Percentiles rank a stretch among this genome's conserved stretches.
These are phyloP conservation scores for Aleurites moluccanus DNA, from an alignment of 441 rosid genomes.

Conservation along the genomic window DNA sequence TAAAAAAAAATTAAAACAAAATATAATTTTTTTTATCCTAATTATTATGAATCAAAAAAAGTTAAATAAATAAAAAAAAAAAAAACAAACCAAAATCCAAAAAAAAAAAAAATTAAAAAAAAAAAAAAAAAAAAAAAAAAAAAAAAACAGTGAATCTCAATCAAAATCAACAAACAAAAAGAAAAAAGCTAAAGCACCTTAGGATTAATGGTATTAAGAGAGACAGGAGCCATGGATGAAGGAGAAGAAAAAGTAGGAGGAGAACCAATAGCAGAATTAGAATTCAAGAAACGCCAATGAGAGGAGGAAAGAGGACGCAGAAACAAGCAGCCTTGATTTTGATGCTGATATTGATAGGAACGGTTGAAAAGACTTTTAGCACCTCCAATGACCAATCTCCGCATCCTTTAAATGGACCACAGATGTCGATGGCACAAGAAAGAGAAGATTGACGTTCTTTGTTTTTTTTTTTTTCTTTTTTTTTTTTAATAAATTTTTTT, in stretches of 20 bases:
- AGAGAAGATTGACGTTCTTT: background rate
- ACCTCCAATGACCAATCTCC: conserved; percentile 49
- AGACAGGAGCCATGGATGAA: conserved; percentile 43
- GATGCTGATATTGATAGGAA: conserved; percentile 20
- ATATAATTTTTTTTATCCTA: too few relatives aligned
- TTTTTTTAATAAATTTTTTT: background rate
- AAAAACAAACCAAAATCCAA: too few relatives aligned
- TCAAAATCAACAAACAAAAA: background rate
- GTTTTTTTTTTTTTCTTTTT: background rate
- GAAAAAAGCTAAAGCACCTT: conserved; percentile 42
- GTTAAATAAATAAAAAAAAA: too few relatives aligned
- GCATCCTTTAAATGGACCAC: conserved; percentile 37
- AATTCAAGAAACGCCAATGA: conserved; percentile 29
- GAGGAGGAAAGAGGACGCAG: conserved; percentile 28
- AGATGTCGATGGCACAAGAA: background rate
- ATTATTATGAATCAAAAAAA: background rate
- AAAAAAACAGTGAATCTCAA: background rate
- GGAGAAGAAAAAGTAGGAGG: conserved; percentile 34
- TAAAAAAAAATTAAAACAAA: too few relatives aligned
- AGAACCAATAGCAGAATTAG: conserved; percentile 16
- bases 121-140: too few relatives aligned
- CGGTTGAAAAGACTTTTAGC: conserved; percentile 31
- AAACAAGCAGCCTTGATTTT: background rate
- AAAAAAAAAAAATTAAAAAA: too few relatives aligned
- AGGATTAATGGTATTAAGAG: conserved; percentile 66